Base-by-base conservation (phyloP, 441 rosid genomes). In the Euphorbia corollata region DNA sequence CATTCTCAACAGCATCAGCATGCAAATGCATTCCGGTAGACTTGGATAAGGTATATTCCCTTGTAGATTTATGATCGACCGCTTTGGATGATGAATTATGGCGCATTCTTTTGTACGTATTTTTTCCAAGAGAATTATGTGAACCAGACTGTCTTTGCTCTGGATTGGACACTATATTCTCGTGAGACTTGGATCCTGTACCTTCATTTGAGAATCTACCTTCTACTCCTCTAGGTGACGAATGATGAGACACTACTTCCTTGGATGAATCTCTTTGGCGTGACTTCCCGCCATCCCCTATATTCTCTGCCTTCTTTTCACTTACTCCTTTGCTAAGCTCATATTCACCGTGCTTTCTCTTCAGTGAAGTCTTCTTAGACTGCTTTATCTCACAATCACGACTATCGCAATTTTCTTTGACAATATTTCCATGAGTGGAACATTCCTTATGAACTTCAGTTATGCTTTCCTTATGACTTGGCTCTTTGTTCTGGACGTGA, bases 201-300 rank as follows among this genome's bases (percentile, higher is more conserved):
- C 23, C 50, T 19, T 72, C 75, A 43, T 38, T 58, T 5, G 67
- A 43, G 34, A 75, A 57, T 68, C 71, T 73, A 16, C 68, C 66
- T 32, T 56, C 30, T 8, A 20, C 67, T 34, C 61, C 61, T 43
- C 66, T 71, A 69, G 74, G 45, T 9, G 79, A 72, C 16, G 78
- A 78, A 66, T 22, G 67, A 39, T 38, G 67, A 69, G 74, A 56
- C 51, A 27, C 32, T 27, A 65, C 39, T 65, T 53, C 80, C 50
- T 59, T 68, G 54, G 60, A 9, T 24, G 38, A 65, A 64, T 81
- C 82, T 59, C 68, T 76, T 59, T 45, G 73, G 60, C 77, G 53
- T 66, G 75, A 69, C 74, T 65, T 83, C 59, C 60, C 74, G 57
- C 68, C 71, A 64, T 71, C 77, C 57, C 61, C 74, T 67, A 63